Base-by-base conservation (phyloP, 768 basidiomycete species). In the Goffeauzyma gilvescens region DNA sequence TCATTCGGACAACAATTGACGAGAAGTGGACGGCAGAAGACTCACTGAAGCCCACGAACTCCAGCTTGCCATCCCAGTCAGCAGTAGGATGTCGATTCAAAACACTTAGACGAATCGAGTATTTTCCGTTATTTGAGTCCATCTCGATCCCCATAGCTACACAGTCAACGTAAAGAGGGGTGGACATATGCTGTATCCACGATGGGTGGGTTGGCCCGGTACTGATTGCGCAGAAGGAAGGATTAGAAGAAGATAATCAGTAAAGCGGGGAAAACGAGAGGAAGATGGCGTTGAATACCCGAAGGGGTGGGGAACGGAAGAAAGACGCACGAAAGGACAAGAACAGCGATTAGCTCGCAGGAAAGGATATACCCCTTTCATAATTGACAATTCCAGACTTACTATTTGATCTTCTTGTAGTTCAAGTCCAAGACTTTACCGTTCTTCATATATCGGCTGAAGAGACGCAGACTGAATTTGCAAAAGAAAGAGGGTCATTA, bases 371-470 rank as follows among this genome's bases (percentile, higher is more conserved):
- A n/a, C n/a, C n/a, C n/a, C n/a, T n/a, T n/a, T n/a, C n/a, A n/a
- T n/a, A n/a, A n/a, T n/a, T n/a, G n/a, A n/a, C n/a, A n/a, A n/a
- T n/a, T n/a, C n/a, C n/a, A n/a, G n/a, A n/a, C n/a, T n/a, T n/a
- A n/a, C n/a, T n/a, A n/a, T n/a, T n/a, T n/a, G n/a, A n/a, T n/a
- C n/a, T n/a, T n/a, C n/a, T n/a, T n/a, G 18, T 27, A 40, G 4
- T 35, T 37, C 20, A 42, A 32, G 38, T 45, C 42, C 13, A 45
- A 32, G 22, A 45, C 26, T 20, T 34, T 22, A 4, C 46, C 46
- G 23, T 42, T 38, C 57, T 31, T 73, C 75, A 77, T 77, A 41
- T 71, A 66, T 30, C 56, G 71, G 2, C 72, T 67, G 61, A 76
- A 76, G 20, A 75, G 65, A 17, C 69, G 65, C 8, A 75, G 65